Evolutionary conservation across 108 stramenopile species (phyloP).

Genomic region (Pelagomonas calceolata): DNA sequence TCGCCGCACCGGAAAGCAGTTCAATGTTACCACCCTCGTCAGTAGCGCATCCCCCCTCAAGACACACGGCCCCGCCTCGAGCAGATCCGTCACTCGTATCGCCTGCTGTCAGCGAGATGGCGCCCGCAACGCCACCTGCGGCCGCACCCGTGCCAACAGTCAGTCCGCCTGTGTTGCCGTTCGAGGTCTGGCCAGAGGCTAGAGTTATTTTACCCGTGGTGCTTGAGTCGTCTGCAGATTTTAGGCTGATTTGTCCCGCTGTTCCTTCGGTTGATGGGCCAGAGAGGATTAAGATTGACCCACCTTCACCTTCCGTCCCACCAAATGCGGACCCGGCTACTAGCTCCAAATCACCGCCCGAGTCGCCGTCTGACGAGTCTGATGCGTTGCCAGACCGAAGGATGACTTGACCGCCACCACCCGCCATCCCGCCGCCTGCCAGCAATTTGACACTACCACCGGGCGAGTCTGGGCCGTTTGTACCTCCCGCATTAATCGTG

Average conservation of each 20-base stretch:
- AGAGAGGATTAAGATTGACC: constrained; percentile 21
- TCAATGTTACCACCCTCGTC: too few relatives aligned
- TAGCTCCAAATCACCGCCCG: constrained; percentile 25
- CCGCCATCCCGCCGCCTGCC: constrained; percentile 11
- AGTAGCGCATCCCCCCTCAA: too few relatives aligned
- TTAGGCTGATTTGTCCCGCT: constrained; percentile 16
- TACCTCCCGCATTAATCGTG: constrained; percentile 6
- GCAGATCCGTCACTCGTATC: too few relatives aligned
- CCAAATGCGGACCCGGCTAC: constrained; percentile 18
- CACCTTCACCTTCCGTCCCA: constrained; percentile 25
- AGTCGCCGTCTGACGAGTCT: too few relatives aligned
- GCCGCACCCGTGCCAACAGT: constrained; percentile 3
- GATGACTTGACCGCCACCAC: too few relatives aligned
- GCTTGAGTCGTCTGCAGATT: constrained; percentile 15
- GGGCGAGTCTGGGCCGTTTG: not conserved
- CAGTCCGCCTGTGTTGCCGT: constrained; percentile 23
- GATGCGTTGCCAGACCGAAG: constrained; percentile 3
- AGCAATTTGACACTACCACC: constrained; percentile 14
- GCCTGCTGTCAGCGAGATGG: constrained; percentile 1
- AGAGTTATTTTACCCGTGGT: constrained; percentile 17
- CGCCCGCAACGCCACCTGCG: constrained; percentile 4
- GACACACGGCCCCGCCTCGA: too few relatives aligned
- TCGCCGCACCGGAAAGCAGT: too few relatives aligned
- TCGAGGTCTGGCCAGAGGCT: constrained; percentile 14
- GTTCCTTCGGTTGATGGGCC: constrained; percentile 3